Evolutionary conservation across 768 basidiomycete genomes (phyloP).

Genomic region (Leccinum longicurvipes): DNA sequence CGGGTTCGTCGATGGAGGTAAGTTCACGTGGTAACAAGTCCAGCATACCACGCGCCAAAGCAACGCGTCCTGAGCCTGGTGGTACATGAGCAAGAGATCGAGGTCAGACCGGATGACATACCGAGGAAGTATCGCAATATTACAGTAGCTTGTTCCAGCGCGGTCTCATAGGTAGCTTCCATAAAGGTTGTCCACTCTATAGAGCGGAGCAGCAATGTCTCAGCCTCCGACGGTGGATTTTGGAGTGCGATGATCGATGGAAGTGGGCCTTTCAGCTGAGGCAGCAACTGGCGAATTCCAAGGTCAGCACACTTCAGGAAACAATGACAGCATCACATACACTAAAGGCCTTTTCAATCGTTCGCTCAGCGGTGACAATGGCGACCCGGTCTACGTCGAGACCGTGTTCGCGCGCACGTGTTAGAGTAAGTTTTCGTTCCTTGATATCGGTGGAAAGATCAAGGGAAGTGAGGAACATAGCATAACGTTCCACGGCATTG

Average conservation of each 20-base stretch:
- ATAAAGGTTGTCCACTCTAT: conserved; percentile 92
- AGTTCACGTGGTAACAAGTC: conserved; percentile 63
- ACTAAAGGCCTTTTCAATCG: conserved; percentile 67
- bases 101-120: conserved; percentile 35
- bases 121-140: conserved; percentile 89
- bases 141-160: conserved; percentile 83
- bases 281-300: conserved; percentile 43
- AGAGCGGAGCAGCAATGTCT: conserved; percentile 71
- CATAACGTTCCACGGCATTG: conserved; percentile 90
- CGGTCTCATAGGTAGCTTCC: conserved; percentile 68
- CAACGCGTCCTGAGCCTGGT: conserved; percentile 69
- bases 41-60: conserved; percentile 59
- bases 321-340: conserved; percentile 32
- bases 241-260: conserved; percentile 61
- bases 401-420: conserved; percentile 77
- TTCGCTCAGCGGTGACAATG: conserved; percentile 71
- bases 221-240: conserved; percentile 52
- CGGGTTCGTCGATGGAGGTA: conserved; percentile 58
- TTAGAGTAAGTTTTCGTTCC: conserved; percentile 68
- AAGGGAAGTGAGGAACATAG: conserved; percentile 80
- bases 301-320: conserved; percentile 8
- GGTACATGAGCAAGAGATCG: neutral
- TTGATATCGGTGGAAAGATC: conserved; percentile 59
- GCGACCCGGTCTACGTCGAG: conserved; percentile 82
- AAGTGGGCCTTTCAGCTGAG: conserved; percentile 50